Evolutionary conservation across 208 protist genomes (phyloP).

Genomic region (Porcisia hertigi): DNA sequence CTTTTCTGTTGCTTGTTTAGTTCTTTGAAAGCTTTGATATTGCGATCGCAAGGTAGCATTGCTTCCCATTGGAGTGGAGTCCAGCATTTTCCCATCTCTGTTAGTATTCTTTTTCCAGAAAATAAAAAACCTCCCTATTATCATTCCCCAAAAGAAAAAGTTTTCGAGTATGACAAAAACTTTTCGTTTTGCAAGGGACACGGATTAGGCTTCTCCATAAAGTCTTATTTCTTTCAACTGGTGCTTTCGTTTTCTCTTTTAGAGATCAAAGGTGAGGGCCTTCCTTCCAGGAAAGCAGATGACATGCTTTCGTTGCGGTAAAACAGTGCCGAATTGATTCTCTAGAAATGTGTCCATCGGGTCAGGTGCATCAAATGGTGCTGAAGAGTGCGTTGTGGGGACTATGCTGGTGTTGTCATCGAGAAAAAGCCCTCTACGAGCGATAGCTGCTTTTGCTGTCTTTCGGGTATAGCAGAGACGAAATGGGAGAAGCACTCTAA

Average conservation of each 20-base stretch:
- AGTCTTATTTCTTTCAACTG: background rate
- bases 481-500: background rate
- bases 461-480: slow-evolving; percentile 28
- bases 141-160: background rate
- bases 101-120: slow-evolving; percentile 13
- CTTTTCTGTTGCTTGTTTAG: slow-evolving; percentile 32
- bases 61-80: slow-evolving; percentile 9
- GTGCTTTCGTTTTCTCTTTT: slow-evolving; percentile 5
- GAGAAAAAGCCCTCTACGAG: background rate
- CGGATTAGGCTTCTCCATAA: background rate
- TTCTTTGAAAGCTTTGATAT: slow-evolving; percentile 13
- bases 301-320: slow-evolving; percentile 24
- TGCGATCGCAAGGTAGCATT: slow-evolving; percentile 28
- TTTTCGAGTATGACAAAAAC: background rate
- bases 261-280: background rate
- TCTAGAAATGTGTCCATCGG: slow-evolving; percentile 24
- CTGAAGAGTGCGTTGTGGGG: slow-evolving; percentile 54
- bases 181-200: background rate
- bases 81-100: slow-evolving; percentile 9
- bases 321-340: background rate
- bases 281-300: background rate
- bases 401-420: slow-evolving; percentile 38
- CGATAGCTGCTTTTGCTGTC: slow-evolving; percentile 48
- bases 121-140: background rate
- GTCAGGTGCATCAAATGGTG: slow-evolving; percentile 27